Conservation (phyloP, 2,329 filamentous ascomycete genomes). For the Dichotomopilus funicola region DNA sequence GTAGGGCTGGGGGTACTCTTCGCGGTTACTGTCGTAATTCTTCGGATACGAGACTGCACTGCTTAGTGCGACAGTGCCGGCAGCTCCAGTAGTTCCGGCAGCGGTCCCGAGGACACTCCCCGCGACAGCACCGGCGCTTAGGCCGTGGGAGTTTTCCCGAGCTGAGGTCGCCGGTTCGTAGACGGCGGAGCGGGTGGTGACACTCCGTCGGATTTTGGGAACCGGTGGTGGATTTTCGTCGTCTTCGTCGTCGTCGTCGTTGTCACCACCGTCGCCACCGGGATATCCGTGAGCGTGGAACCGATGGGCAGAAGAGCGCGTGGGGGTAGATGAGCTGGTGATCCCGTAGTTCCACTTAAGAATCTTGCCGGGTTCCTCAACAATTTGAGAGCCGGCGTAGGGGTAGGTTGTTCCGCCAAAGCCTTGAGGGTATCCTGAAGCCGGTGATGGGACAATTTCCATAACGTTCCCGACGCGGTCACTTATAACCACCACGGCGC, state of each 20-base stretch:
- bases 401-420: conserved; percentile 32
- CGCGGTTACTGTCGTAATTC: conserved; percentile 46
- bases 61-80: conserved; percentile 50
- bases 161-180: conserved; percentile 27
- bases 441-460: conserved; percentile 60
- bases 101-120: conserved; percentile 57
- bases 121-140: conserved; percentile 58
- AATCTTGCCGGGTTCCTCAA: conserved; percentile 38
- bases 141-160: conserved; percentile 35
- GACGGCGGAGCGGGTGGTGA: conserved; percentile 26
- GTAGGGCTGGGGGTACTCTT: conserved; percentile 34
- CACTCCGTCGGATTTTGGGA: conserved; percentile 15
- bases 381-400: conserved; percentile 30
- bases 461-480: conserved; percentile 82
- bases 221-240: conserved; percentile 26
- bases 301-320: conserved; percentile 17
- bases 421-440: conserved; percentile 31
- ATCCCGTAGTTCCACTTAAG: conserved; percentile 46
- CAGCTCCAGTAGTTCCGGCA: conserved; percentile 43
- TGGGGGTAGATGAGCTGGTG: conserved; percentile 26
- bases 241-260: conserved; percentile 29
- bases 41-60: conserved; percentile 70
- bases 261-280: conserved; percentile 21
- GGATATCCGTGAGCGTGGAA: conserved; percentile 16
- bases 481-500: conserved; percentile 51